Conservation (phyloP, 108 stramenopile species). For the Schizochytrium sp. region DNA sequence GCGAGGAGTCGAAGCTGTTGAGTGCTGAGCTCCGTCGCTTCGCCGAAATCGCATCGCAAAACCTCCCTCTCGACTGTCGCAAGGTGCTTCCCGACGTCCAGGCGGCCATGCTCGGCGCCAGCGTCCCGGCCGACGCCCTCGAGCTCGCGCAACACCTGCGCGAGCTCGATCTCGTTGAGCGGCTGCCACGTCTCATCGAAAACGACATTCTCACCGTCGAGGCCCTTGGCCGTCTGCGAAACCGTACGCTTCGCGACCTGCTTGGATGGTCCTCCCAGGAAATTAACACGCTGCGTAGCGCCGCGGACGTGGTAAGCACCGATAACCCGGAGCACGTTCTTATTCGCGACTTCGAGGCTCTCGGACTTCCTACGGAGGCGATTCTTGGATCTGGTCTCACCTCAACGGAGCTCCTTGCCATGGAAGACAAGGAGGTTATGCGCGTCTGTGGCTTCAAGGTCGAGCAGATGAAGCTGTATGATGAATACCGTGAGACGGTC, state of each 20-base stretch:
- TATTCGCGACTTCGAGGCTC: not conserved
- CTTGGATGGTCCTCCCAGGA: not conserved
- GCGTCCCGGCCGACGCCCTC: not conserved
- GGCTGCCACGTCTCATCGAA: not conserved
- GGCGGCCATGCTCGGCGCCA: not conserved
- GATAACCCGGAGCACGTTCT: not conserved
- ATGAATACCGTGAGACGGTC: not conserved
- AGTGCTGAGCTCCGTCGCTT: not conserved
- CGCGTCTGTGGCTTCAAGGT: not conserved
- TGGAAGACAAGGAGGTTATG: not conserved
- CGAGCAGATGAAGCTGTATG: not conserved
- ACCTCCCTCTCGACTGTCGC: not conserved
- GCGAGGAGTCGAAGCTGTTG: not conserved
- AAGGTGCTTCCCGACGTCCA: not conserved
- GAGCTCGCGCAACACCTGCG: not conserved
- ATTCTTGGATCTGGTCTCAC: not conserved
- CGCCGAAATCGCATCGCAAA: not conserved
- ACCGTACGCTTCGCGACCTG: not conserved
- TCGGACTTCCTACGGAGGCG: not conserved
- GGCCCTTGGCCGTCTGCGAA: not conserved
- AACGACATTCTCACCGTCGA: not conserved
- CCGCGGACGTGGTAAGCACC: not conserved
- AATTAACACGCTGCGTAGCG: not conserved
- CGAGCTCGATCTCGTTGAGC: not conserved
- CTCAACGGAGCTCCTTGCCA: not conserved